Evolutionary conservation across 768 basidiomycete genomes (phyloP), one percentile per base, ranked within the genome.

Genomic region (Russula dissimulans): DNA sequence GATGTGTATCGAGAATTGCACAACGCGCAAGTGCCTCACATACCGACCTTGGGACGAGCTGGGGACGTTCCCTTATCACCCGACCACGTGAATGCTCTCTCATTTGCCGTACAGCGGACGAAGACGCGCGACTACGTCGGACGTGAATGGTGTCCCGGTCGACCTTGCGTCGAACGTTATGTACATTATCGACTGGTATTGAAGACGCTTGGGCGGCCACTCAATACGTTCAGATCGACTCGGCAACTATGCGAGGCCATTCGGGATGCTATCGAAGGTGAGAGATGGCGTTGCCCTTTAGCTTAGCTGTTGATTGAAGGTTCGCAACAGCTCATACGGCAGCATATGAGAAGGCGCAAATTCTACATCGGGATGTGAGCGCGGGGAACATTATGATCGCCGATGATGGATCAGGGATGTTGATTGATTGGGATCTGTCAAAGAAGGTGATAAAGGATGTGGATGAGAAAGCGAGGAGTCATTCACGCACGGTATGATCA

Each of bases 331-430:
- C 50, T 32, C 57, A 50, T 44, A 36, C 47, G 1, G 38, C 7
- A 10, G 57, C 57, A 22, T 49, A 43, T 39, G 49, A 58, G 41
- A 58, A 22, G 39, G 5, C 57, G 1, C 4, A 34, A 15, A 52
- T 58, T 32, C 42, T 57, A n/a, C 56, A 57, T 57, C 56, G 47
- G 38, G 56, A 57, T 39, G 47, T 57, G 29, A 57, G 56, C 17
- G 36, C 38, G 26, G 46, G 18, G 4, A 57, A 57, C 22, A 57
- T 57, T 36, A 38, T 57, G 15, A 58, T 58, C n/a, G 29, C 11
- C 3, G 50, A 34, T 3, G 31, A 34, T 3, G 57, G 57, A 7
- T 26, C 32, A 5, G 57, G 49, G 14, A 43, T 58, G 5, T 22
- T 58, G 42, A 51, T 50, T 17, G 57, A 58, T 10, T 58, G 50